phyloP scores from a whole-genome alignment of 441 rosid genomes.

The Populus hybrid region DNA sequence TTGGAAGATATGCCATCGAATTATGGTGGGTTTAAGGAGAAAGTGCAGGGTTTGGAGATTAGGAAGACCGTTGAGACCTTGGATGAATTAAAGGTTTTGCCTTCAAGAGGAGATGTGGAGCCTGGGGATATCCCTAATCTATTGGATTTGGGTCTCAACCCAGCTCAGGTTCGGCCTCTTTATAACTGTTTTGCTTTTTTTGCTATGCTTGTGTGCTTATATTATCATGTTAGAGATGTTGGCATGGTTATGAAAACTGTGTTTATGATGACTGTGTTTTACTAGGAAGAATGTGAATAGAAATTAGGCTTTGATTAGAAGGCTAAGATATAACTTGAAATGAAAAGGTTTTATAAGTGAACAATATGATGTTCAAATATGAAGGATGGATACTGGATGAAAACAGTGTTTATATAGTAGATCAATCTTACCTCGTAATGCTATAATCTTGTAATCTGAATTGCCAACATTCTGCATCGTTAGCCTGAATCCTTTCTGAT shows the following conservation, averaged over 20 bases:
- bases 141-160: conserved; percentile 72
- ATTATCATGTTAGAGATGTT: not conserved
- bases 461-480: not conserved
- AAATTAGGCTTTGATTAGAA: not conserved
- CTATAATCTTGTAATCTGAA: not conserved
- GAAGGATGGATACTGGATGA: not conserved
- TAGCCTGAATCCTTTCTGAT: not conserved
- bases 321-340: not conserved
- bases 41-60: conserved; percentile 61
- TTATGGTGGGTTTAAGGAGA: conserved; percentile 73
- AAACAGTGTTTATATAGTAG: not conserved
- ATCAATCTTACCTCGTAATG: not conserved
- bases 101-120: conserved; percentile 85
- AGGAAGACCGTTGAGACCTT: conserved; percentile 75
- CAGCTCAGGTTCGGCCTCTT: conserved; percentile 51
- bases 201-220: not conserved
- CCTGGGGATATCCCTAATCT: conserved; percentile 89
- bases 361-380: not conserved
- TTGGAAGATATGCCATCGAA: conserved; percentile 79
- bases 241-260: not conserved
- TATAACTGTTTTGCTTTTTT: not conserved
- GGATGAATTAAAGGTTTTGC: conserved; percentile 82
- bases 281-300: not conserved
- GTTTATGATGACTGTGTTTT: not conserved
- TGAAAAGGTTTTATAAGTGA: not conserved